These are phyloP conservation scores for Taphrina betulina DNA, from an alignment of 1,139 yeast genomes.

Conservation along the genomic window DNA sequence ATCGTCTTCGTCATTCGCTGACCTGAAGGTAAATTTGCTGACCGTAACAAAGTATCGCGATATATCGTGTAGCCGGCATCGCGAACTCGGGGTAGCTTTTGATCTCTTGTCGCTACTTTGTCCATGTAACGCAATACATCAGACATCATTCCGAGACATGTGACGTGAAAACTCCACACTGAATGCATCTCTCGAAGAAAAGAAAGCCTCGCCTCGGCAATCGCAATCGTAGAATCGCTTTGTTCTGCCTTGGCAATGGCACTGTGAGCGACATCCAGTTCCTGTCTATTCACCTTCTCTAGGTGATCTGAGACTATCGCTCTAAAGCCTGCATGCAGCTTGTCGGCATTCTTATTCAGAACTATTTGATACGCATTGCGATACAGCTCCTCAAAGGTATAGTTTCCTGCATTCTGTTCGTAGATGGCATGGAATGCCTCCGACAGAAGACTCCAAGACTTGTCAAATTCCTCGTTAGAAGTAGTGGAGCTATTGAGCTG, in stretches of 20 bases:
- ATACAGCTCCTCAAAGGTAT: conserved; percentile 83
- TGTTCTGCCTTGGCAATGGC: conserved; percentile 33
- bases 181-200: conserved; percentile 53
- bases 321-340: conserved; percentile 64
- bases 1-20: conserved; percentile 52
- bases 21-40: conserved; percentile 55
- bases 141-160: conserved; percentile 74
- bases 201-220: conserved; percentile 20
- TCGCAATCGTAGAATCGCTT: conserved; percentile 11
- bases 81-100: conserved; percentile 63
- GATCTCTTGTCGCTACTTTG: conserved; percentile 77
- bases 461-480: conserved; percentile 56
- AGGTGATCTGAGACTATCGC: conserved; percentile 56
- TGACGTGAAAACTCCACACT: conserved; percentile 74
- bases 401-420: conserved; percentile 65
- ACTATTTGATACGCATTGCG: conserved; percentile 79
- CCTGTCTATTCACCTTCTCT: conserved; percentile 41
- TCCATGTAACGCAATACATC: conserved; percentile 85
- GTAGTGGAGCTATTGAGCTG: conserved; percentile 33
- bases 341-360: conserved; percentile 67
- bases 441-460: conserved; percentile 68
- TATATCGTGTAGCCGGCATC: conserved; percentile 72
- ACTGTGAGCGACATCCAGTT: conserved; percentile 1
- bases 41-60: conserved; percentile 49
- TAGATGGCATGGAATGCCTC: conserved; percentile 77